Conservation (phyloP, 2,329 filamentous ascomycete species). For the Alternaria arbusti region DNA sequence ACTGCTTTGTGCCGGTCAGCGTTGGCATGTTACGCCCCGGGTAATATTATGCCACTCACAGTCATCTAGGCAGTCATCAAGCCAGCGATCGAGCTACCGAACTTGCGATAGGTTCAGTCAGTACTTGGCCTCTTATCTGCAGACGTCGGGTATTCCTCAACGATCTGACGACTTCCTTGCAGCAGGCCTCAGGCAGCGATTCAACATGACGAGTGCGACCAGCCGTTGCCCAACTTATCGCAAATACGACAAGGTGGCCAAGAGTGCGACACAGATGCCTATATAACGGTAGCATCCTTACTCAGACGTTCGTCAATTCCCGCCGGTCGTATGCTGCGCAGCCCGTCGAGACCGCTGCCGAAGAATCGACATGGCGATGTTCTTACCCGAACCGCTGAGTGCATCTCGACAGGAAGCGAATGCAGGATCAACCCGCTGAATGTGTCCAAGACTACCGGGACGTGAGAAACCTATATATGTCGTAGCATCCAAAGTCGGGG, state of each 20-base stretch:
- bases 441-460: not conserved
- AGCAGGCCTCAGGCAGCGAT: not conserved
- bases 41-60: not conserved
- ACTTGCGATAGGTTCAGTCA: not conserved
- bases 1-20: not conserved
- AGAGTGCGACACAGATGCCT: not conserved
- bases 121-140: not conserved
- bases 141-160: not conserved
- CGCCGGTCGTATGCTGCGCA: not conserved
- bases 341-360: not conserved
- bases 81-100: not conserved
- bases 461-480: not conserved
- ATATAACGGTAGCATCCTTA: not conserved
- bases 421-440: not conserved
- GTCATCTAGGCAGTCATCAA: not conserved
- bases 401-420: not conserved
- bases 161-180: not conserved
- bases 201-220: not conserved
- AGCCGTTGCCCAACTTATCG: not conserved
- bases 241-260: not conserved
- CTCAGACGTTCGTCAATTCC: not conserved
- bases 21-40: not conserved
- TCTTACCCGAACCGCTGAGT: not conserved
- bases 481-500: not conserved
- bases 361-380: not conserved